Evolutionary conservation across 495 filamentous ascomycete genomes (phyloP), one percentile per base, ranked within the genome.

Genomic region (Trichoderma virens): DNA sequence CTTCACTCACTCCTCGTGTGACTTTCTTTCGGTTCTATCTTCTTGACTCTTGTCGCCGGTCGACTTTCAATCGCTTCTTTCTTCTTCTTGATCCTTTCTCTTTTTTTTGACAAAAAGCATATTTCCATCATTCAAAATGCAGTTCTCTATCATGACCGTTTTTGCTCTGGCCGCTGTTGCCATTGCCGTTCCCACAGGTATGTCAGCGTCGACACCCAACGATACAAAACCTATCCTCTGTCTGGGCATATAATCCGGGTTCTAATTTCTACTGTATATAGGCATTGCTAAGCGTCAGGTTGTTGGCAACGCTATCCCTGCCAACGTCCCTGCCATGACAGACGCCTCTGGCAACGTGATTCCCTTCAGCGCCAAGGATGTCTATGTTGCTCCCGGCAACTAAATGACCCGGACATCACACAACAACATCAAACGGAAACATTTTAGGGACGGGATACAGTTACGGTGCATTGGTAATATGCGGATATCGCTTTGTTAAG

Each of bases 91-190:
- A 45, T 54, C 68, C 28, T 18, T 27, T 56, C 25, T 56, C 20
- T 30, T 54, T 30, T 56, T 27, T 11, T 20, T n/a, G 27, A 2
- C 41, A 47, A 30, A 30, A 45, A 45, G 7, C 54, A 64, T 60
- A 63, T 65, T 62, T 38, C 69, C 62, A 8, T 25, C 68, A 69
- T 71, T 73, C 77, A 82, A 74, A 66, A 84, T 84, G 81, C 79
- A 84, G 78, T 78, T 78, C 75, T 74, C 75, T 31, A 28, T 75
- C 64, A 69, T 78, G 67, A 65, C 74, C 69, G 61, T 82, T 65
- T 65, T 82, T 71, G 72, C 80, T 61, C 70, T 82, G 64, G 75
- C 78, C 70, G 70, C 79, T 69, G 62, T 79, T 69, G 78, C 76
- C 67, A 67, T 78, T 70, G 80, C 78, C 60, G 71, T 70, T 56